These are phyloP conservation scores for Linnemannia zychae DNA, from an alignment of 192 early-diverging fungal species.

Conservation along the genomic window DNA sequence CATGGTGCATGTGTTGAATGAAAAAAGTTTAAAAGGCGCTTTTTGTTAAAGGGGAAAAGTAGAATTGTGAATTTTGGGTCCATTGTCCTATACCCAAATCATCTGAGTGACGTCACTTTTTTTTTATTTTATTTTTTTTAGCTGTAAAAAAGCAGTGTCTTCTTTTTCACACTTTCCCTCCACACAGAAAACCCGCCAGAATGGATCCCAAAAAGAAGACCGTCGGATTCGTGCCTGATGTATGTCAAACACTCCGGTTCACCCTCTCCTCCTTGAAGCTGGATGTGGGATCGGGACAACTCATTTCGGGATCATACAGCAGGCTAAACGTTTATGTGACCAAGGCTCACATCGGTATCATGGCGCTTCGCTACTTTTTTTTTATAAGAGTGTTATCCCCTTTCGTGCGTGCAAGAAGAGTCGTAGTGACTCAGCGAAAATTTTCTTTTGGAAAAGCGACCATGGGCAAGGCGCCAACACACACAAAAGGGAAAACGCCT, in stretches of 20 bases:
- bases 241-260: constrained; percentile 16
- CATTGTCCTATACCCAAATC: too few species aligned
- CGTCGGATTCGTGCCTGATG: constrained; percentile 52
- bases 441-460: background rate
- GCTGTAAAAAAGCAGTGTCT: background rate
- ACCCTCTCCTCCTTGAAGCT: background rate
- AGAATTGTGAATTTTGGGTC: too few species aligned
- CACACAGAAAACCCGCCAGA: background rate
- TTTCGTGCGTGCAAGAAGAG: background rate
- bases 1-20: too few species aligned
- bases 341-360: background rate
- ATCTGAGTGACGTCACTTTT: constrained; percentile 16
- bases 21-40: too few species aligned
- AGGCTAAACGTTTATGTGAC: background rate
- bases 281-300: background rate
- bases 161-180: background rate
- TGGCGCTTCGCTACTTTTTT: background rate
- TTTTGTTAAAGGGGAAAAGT: too few species aligned
- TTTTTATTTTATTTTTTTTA: constrained; percentile 13
- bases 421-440: constrained; percentile 39
- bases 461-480: background rate
- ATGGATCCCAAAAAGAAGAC: constrained; percentile 60
- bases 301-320: background rate
- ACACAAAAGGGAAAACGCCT: background rate
- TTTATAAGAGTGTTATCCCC: background rate